Evolutionary conservation across 257 asterid species (phyloP).

Genomic region (Solanum tarapatanum): DNA sequence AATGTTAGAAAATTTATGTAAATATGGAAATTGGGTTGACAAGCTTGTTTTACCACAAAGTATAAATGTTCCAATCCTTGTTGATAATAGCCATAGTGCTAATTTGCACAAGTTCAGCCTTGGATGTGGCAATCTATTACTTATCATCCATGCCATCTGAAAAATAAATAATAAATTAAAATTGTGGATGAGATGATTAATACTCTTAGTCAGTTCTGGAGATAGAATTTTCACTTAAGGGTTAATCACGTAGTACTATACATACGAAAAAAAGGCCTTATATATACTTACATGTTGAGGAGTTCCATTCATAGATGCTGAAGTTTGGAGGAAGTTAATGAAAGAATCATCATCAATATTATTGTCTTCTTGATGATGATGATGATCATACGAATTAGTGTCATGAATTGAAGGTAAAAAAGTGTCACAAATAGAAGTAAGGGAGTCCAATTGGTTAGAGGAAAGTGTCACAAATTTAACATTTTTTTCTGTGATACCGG

Average conservation of each 20-base stretch:
- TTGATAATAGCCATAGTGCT: slow-evolving; percentile 40
- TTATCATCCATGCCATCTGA: slow-evolving; percentile 32
- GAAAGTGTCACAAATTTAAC: not conserved
- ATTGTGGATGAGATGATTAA: no score
- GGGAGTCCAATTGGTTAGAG: not conserved
- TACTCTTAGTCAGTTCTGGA: no score
- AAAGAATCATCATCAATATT: not conserved
- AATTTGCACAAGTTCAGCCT: slow-evolving; percentile 22
- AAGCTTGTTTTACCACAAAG: slow-evolving; percentile 31
- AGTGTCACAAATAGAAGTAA: not conserved
- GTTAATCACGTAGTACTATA: no score
- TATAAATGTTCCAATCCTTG: slow-evolving; percentile 47
- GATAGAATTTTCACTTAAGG: no score
- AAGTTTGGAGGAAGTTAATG: not conserved
- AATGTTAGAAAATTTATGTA: slow-evolving; percentile 37
- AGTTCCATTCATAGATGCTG: not conserved
- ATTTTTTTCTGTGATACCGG: not conserved
- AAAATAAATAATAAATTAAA: not conserved
- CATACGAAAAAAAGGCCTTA: no score
- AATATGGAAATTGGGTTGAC: slow-evolving; percentile 37
- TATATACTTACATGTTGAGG: not conserved
- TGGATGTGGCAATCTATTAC: slow-evolving; percentile 9
- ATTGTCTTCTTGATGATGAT: not conserved
- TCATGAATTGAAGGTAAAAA: not conserved
- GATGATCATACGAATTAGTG: not conserved